Base-by-base conservation (phyloP, 78 protist species). In the Corallochytrium limacisporum region DNA sequence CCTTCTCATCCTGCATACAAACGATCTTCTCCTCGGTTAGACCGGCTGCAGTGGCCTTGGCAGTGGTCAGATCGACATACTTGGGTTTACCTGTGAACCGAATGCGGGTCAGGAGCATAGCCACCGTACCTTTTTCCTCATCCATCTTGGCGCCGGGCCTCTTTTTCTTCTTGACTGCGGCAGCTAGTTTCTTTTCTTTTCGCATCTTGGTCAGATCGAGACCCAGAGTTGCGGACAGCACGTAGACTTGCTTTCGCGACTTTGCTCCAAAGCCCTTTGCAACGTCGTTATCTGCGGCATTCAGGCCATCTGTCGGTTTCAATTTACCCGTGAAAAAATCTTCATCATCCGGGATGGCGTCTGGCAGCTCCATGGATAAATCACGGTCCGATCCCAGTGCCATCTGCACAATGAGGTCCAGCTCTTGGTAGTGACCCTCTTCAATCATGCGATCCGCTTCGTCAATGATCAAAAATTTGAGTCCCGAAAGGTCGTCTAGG, bases 361-460 rank as follows among this genome's bases (percentile, higher is more conserved):
- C 57, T 12, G 9, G 33, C 57, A 16, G 33, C 13, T 51, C 57
- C 33, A 15, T 51, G 57, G 37, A 57, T 28, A 51, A 16, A 9
- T 51, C 20, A 12, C 28, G 13, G 20, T 53, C 37, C 37, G 16
- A 13, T 18, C 7, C 42, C 13, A 10, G 32, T 4, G 4, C 40
- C 16, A 47, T 60, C 22, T 51, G 36, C 4, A 68, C 35, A 12
- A 83, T 83, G 24, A 1, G 0, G 46, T 32, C 28, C 36, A 83
- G 53, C 48, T 83, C 88, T 4, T 1, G 65, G 26, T 39, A 83
- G 48, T 60, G 80, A 15, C 66, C 77, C 26, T 1, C 4, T 36
- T 56, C 43, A n/a, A 83, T 35, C 83, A 83, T 67, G 20, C 66
- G 26, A 28, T 83, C 89, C 1, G 89, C 89, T 57, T 83, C 89